A percentile compares a stretch with the other conserved stretches of the same genome.
Evolutionary conservation across 768 basidiomycete genomes (phyloP).

Genomic region (Kondoa malvinella): DNA sequence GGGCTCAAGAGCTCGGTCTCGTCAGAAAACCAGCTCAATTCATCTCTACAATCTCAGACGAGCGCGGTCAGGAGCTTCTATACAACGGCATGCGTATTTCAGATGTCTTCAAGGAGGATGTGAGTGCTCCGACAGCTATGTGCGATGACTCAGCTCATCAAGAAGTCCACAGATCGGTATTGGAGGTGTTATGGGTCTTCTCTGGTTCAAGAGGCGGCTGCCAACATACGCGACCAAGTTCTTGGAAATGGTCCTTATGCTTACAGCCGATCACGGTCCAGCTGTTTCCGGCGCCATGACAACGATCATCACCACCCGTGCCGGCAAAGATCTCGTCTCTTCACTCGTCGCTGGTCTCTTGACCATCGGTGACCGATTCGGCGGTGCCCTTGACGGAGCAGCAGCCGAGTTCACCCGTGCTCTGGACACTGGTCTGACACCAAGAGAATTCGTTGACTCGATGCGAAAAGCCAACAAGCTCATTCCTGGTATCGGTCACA

Average conservation of each 20-base stretch:
- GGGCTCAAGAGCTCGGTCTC: slow-evolving; percentile 94
- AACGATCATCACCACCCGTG: slow-evolving; percentile 95
- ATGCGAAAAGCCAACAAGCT: slow-evolving; percentile 38
- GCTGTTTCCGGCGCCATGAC: slow-evolving; percentile 65
- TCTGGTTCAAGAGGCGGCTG: slow-evolving; percentile 94
- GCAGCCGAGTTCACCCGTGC: slow-evolving; percentile 88
- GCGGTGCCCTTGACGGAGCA: slow-evolving; percentile 95
- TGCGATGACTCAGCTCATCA: background rate
- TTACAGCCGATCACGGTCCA: slow-evolving; percentile 74
- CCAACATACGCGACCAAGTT: slow-evolving; percentile 93
- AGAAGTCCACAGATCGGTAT: slow-evolving; percentile 58
- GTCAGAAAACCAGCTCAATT: slow-evolving; percentile 94
- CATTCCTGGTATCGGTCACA: slow-evolving; percentile 94
- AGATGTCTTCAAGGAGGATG: slow-evolving; percentile 75
- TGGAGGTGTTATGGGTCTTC: slow-evolving; percentile 83
- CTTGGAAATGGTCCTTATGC: slow-evolving; percentile 99
- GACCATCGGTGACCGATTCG: slow-evolving; percentile 95
- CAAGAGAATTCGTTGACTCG: slow-evolving; percentile 83
- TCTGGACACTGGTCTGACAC: slow-evolving; percentile 75
- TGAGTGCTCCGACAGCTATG: slow-evolving; percentile 10
- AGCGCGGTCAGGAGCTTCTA: slow-evolving; percentile 92
- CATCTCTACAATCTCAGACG: slow-evolving; percentile 98
- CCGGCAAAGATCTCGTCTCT: slow-evolving; percentile 97
- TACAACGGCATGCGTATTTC: slow-evolving; percentile 99
- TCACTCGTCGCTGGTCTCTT: slow-evolving; percentile 88